A percentile compares a stretch with the other conserved stretches of the same genome.
Evolutionary conservation across 306 rosid genomes (phyloP).

Genomic region (Castanea crenata): DNA sequence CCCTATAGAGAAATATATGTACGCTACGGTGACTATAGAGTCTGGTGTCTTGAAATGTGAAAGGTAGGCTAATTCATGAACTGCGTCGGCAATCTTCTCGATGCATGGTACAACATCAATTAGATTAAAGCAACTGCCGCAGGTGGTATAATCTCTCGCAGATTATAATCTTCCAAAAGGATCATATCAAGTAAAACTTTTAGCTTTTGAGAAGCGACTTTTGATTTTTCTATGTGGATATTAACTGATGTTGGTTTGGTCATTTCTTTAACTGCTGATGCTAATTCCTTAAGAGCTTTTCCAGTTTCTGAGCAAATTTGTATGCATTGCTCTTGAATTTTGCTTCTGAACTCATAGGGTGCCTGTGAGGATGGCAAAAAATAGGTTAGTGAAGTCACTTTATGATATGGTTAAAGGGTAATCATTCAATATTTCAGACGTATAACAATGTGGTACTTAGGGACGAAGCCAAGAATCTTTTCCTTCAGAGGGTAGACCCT

Average conservation of each 20-base stretch:
- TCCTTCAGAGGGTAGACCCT: too few relatives aligned
- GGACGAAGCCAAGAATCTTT: too few relatives aligned
- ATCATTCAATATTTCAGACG: too few relatives aligned
- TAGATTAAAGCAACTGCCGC: neutral
- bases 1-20: neutral
- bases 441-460: too few relatives aligned
- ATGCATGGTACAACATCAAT: slow-evolving; percentile 7
- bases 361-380: slow-evolving; percentile 6
- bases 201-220: slow-evolving; percentile 25
- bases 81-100: slow-evolving; percentile 4
- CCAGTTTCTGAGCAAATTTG: slow-evolving; percentile 39
- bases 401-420: too few relatives aligned
- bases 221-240: slow-evolving; percentile 28
- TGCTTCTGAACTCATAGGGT: slow-evolving; percentile 24
- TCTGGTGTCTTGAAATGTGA: neutral
- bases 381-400: neutral
- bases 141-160: slow-evolving; percentile 8
- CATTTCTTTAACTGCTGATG: slow-evolving; percentile 32
- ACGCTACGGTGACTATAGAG: neutral
- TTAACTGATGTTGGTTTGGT: slow-evolving; percentile 18
- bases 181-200: slow-evolving; percentile 3
- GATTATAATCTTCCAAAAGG: neutral
- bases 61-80: neutral
- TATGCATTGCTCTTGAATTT: slow-evolving; percentile 37
- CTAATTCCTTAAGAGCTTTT: neutral